phyloP scores from a whole-genome alignment of 805 yeast genomes.

The Cyberlindnera maritima region DNA sequence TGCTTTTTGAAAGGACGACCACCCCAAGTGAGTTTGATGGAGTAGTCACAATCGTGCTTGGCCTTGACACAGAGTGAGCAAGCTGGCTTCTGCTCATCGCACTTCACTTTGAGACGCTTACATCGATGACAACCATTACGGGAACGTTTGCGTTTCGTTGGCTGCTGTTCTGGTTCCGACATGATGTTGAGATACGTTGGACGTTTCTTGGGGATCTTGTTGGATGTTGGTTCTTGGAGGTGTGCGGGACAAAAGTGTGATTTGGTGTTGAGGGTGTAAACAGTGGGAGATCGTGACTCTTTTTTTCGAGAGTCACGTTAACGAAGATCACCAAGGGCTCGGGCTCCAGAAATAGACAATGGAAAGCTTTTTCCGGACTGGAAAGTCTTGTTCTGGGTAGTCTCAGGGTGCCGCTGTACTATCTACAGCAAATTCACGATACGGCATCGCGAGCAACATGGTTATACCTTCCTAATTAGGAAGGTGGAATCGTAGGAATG shows the following conservation, averaged over 20 bases:
- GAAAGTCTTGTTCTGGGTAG: no score
- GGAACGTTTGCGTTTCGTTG: constrained; percentile 39
- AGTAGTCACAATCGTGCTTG: constrained; percentile 54
- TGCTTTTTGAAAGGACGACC: constrained; percentile 60
- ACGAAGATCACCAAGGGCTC: no score
- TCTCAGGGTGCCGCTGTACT: no score
- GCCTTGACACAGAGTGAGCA: constrained; percentile 56
- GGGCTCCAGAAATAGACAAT: no score
- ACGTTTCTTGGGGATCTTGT: neutral
- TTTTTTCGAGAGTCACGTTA: no score
- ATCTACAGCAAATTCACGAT: no score
- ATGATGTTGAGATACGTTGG: neutral
- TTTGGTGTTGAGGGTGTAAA: no score
- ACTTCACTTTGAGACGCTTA: constrained; percentile 60
- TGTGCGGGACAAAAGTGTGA: neutral
- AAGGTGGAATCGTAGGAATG: neutral
- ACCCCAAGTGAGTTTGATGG: constrained; percentile 67
- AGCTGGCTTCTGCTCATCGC: constrained; percentile 64
- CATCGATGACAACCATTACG: constrained; percentile 63
- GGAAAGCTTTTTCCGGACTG: no score
- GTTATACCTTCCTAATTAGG: neutral
- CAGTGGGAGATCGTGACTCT: no score
- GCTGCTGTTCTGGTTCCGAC: neutral
- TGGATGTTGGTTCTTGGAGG: no score
- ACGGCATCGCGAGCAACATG: no score